These are phyloP conservation scores for Fusarium longipes DNA, from an alignment of 2,329 filamentous ascomycete species.

Conservation along the genomic window DNA sequence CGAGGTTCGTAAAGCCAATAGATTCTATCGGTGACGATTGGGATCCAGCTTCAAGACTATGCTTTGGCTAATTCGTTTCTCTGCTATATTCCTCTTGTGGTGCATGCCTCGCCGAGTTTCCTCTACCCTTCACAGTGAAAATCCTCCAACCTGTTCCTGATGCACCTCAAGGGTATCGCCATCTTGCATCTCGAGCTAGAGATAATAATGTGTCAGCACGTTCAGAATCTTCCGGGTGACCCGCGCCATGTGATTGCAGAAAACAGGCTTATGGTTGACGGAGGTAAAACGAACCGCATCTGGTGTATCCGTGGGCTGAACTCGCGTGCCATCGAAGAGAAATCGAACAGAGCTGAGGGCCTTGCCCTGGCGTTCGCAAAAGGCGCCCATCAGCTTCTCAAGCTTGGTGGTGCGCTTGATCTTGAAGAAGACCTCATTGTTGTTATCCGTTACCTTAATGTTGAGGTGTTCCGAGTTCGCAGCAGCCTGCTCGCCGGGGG, in stretches of 20 bases:
- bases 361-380: slow-evolving; percentile 97
- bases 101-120: neutral
- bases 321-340: slow-evolving; percentile 93
- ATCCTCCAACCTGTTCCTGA: slow-evolving; percentile 95
- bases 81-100: slow-evolving; percentile 1
- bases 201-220: slow-evolving; percentile 21
- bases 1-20: slow-evolving; percentile 41
- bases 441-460: slow-evolving; percentile 99
- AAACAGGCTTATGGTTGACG: neutral
- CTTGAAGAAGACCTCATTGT: slow-evolving; percentile 99
- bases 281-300: slow-evolving; percentile 77
- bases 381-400: slow-evolving; percentile 98
- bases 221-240: neutral
- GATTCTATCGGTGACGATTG: slow-evolving; percentile 18
- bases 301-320: slow-evolving; percentile 88
- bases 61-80: slow-evolving; percentile 16
- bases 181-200: slow-evolving; percentile 93
- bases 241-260: neutral
- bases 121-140: slow-evolving; percentile 26
- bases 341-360: slow-evolving; percentile 86
- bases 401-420: slow-evolving; percentile 97
- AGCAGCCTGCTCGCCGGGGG: slow-evolving; percentile 59
- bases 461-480: slow-evolving; percentile 85
- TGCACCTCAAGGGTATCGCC: slow-evolving; percentile 97
- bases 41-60: slow-evolving; percentile 33